Percentiles rank a stretch among this genome's conserved stretches.
Evolutionary conservation across 345 rosid genomes (phyloP).

Genomic region (Arabis alpina): DNA sequence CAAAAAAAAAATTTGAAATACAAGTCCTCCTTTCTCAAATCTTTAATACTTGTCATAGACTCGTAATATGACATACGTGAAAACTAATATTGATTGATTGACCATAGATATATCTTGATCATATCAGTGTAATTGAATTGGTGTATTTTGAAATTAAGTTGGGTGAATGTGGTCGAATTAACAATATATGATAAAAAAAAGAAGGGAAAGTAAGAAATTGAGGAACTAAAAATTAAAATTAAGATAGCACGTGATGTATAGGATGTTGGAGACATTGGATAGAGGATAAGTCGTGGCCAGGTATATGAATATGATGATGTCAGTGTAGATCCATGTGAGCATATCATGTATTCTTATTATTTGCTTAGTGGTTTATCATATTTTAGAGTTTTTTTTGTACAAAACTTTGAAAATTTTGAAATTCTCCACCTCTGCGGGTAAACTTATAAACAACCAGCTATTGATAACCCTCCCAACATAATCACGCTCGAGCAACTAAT

Average conservation of each 20-base stretch:
- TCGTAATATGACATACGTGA: no score
- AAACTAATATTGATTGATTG: no score
- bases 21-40: not conserved
- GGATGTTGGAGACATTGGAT: constrained; percentile 45
- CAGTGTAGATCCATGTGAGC: constrained; percentile 44
- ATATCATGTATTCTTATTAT: constrained; percentile 37
- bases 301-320: constrained; percentile 41
- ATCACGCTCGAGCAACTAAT: no score
- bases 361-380: not conserved
- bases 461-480: no score
- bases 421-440: no score
- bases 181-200: not conserved
- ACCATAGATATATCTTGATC: not conserved
- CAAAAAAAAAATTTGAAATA: not conserved
- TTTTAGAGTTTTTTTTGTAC: not conserved
- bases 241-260: constrained; percentile 42
- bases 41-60: not conserved
- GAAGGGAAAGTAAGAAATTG: not conserved
- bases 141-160: constrained; percentile 1
- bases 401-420: no score
- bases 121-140: not conserved
- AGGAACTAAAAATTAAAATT: not conserved
- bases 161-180: not conserved
- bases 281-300: constrained; percentile 46
- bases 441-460: no score